Conservation (phyloP, 257 asterid genomes). For the Salvia rosmarinus region DNA sequence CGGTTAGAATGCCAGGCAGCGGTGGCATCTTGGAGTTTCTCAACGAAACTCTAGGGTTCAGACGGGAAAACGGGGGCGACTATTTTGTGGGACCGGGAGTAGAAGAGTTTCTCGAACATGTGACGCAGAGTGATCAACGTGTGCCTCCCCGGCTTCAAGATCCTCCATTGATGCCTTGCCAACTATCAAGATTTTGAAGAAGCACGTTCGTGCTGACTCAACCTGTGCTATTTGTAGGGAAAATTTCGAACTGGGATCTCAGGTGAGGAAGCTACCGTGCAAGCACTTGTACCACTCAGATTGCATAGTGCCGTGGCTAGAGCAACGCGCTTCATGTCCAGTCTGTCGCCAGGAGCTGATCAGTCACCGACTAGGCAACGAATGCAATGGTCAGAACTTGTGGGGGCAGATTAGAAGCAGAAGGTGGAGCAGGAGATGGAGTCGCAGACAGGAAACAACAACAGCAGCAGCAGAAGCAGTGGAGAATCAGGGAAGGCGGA, state of each 20-base stretch:
- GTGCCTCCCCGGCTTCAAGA: constrained; percentile 77
- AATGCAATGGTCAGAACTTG: constrained; percentile 35
- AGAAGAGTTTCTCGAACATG: constrained; percentile 74
- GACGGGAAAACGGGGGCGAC: constrained; percentile 79
- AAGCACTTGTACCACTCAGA: constrained; percentile 82
- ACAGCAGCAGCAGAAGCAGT: constrained; percentile 1
- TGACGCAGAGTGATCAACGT: constrained; percentile 50
- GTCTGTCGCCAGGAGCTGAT: constrained; percentile 77
- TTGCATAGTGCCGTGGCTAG: constrained; percentile 89
- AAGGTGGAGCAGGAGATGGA: constrained; percentile 52
- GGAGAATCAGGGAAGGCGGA: constrained; percentile 57
- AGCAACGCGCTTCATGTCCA: constrained; percentile 80
- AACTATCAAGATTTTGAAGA: constrained; percentile 70
- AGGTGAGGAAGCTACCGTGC: constrained; percentile 71
- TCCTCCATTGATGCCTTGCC: constrained; percentile 72
- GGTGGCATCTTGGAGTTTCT: constrained; percentile 76
- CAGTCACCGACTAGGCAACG: constrained; percentile 28
- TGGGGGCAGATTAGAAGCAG: constrained; percentile 55
- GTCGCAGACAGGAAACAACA: constrained; percentile 50
- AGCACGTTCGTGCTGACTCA: constrained; percentile 76
- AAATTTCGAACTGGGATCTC: constrained; percentile 70
- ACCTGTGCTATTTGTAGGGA: constrained; percentile 89
- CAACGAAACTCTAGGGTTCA: constrained; percentile 79
- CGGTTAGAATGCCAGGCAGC: constrained; percentile 65
- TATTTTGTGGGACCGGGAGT: constrained; percentile 90